Base-by-base conservation (phyloP, 129 eudicot species). In the Dittrichia graveolens region DNA sequence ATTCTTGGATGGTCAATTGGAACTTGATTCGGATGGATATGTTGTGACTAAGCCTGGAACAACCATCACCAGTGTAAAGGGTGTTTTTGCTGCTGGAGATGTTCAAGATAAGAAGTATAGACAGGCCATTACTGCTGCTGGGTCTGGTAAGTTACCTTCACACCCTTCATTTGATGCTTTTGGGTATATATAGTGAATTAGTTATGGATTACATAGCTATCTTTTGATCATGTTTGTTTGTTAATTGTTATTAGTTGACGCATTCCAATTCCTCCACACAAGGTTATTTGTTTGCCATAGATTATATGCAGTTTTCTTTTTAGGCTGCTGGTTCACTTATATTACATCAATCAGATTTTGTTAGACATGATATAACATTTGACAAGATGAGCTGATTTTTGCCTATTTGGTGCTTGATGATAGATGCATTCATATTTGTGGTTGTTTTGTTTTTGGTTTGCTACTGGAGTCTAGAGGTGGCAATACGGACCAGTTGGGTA, bases 51-150 rank as follows among this genome's bases (percentile, higher is more conserved):
- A 83, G 77, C 94, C 99, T 1, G 99, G 99, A 7, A 82, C 86
- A 0, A 88, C 97, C 0, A 3, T 73, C 69, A 95, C 99, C 0
- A 95, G 99, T 59, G 96, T 95, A 3, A 81, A 67, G 49, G 99
- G 99, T 56, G 99, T 95, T 9, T 95, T 95, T 78, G 99, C 99
- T 11, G 97, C 99, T 11, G 99, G 99, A 18, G 99, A 95, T 85
- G 99, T 95, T 60, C 99, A 95, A 83, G 99, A 95, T 73, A 95
- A 95, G 90, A 95, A 95, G 80, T 95, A 95, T 58, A 77, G 99
- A 76, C 99, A 90, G 70, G 99, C 99, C 52, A 56, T 90, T 63
- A 95, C 99, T 15, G 99, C 99, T 53, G 99, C 99, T 9, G 99
- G 99, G 8, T 73, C 91, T 55, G 99, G 99, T 95, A 52, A 66